Conservation (phyloP, 306 rosid species). For the Morella rubra region DNA sequence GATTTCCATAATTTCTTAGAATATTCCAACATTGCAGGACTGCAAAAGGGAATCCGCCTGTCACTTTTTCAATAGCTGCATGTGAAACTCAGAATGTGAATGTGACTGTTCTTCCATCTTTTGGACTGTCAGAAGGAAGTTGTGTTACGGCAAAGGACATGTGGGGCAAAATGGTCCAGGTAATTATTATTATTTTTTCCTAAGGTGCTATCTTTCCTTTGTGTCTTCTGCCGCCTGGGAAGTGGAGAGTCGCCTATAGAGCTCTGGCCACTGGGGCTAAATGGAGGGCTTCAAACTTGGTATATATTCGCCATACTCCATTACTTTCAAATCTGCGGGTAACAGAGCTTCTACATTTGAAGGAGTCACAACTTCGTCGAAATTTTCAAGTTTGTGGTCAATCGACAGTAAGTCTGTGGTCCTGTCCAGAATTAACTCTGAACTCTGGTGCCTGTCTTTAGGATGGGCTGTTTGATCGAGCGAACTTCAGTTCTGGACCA, state of each 20-base stretch:
- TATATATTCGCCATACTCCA: neutral
- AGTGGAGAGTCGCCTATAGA: constrained; percentile 7
- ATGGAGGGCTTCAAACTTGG: neutral
- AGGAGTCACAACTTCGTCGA: neutral
- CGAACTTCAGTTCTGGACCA: constrained; percentile 72
- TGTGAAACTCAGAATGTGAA: constrained; percentile 96
- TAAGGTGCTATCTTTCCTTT: constrained; percentile 6
- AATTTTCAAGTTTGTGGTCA: neutral
- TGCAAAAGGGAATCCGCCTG: constrained; percentile 91
- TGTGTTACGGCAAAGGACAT: constrained; percentile 66
- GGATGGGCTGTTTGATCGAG: constrained; percentile 94
- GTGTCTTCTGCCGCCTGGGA: neutral
- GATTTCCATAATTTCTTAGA: constrained; percentile 23
- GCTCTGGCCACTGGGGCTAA: constrained; percentile 4
- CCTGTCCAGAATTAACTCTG: constrained; percentile 15
- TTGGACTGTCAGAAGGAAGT: constrained; percentile 87
- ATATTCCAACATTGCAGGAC: constrained; percentile 63
- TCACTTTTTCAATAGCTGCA: constrained; percentile 87
- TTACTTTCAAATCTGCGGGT: neutral
- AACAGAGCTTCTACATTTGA: neutral
- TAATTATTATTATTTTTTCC: constrained; percentile 31
- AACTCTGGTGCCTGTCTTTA: constrained; percentile 36
- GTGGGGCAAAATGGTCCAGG: constrained; percentile 89
- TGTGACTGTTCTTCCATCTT: constrained; percentile 84
- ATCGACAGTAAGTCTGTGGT: neutral